Base-by-base conservation (phyloP, 768 basidiomycete species). In the Galerina sulciceps region DNA sequence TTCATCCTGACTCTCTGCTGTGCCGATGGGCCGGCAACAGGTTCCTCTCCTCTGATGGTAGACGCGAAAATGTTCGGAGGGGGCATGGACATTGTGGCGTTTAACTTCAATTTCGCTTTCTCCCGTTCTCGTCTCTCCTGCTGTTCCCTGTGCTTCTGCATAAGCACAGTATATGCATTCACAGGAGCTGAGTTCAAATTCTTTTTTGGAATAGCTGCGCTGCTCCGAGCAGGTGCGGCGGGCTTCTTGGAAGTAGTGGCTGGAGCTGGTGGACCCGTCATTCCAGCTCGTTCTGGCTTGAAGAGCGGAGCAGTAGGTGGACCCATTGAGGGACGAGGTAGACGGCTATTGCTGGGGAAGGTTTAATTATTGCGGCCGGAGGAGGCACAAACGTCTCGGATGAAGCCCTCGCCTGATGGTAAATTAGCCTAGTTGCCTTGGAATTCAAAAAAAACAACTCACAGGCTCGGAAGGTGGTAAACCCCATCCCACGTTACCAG, bases 151-250 rank as follows among this genome's bases (percentile, higher is more conserved):
- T 63, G 61, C 31, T 62, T 65, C 6, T 62, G 67, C 76, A 79
- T 78, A 55, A 79, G 54, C 11, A 74, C 1, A 1, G 53, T 55
- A 43, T 76, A 77, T n/a, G 75, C 75, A 59, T 79, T 66, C 52
- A 60, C 63, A 15, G 65, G 62, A 6, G 59, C 41, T 14, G 56
- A 22, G n/a, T 52, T 44, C 11, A 56, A 23, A 18, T 23, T 49
- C 11, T 42, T 45, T 42, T 55, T 51, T 14, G 46, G 26, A 2
- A 51, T 44, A 17, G 51, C 20, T 20, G 46, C 45, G 14, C 45
- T 17, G 6, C 18, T 36, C 42, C 23, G 17, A 15, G 17, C 26
- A 37, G n/a, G 20, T 14, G 34, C 38, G 23, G 22, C 50, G 2
- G 55, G 17, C 15, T 59, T 56, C 48, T 61, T 62, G 31, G 48